These are phyloP conservation scores for Phenoliferia sp. DNA, from an alignment of 1,284 basidiomycete genomes.

Conservation along the genomic window DNA sequence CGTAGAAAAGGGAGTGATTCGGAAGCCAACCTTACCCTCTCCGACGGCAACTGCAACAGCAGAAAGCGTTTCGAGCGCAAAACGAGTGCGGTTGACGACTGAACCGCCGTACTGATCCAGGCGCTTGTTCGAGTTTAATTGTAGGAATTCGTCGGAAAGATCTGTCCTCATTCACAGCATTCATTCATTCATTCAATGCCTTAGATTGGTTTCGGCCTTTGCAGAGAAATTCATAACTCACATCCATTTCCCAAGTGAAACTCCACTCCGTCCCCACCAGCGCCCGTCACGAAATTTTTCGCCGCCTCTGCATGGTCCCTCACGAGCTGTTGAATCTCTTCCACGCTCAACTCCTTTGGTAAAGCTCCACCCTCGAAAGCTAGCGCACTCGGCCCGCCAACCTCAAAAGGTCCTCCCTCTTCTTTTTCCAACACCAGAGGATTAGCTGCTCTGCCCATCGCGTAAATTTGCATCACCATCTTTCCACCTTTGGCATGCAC, in stretches of 20 bases:
- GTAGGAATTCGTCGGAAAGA: constrained; percentile 49
- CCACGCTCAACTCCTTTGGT: constrained; percentile 30
- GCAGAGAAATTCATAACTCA: constrained; percentile 42
- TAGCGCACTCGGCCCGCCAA: constrained; percentile 44
- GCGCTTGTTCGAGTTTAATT: constrained; percentile 50
- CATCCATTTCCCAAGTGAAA: constrained; percentile 38
- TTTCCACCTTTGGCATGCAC: constrained; percentile 50
- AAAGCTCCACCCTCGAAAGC: constrained; percentile 42
- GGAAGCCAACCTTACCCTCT: constrained; percentile 49
- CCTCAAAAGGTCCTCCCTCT: constrained; percentile 33
- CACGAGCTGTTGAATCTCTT: constrained; percentile 44
- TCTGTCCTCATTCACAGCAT: constrained; percentile 42
- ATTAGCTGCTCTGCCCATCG: constrained; percentile 48
- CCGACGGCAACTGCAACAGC: constrained; percentile 52
- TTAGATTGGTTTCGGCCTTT: too few relatives aligned
- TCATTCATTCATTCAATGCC: background rate
- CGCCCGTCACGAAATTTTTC: constrained; percentile 51
- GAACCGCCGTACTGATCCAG: constrained; percentile 59
- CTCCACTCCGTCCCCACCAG: constrained; percentile 65
- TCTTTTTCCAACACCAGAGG: constrained; percentile 38
- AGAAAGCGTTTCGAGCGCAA: constrained; percentile 53
- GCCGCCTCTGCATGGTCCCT: constrained; percentile 51
- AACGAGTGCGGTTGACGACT: constrained; percentile 53
- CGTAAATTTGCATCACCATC: constrained; percentile 54
- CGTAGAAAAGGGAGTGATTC: constrained; percentile 51